Conservation (phyloP, 495 filamentous ascomycete species). For the Penicillium mononematosum region DNA sequence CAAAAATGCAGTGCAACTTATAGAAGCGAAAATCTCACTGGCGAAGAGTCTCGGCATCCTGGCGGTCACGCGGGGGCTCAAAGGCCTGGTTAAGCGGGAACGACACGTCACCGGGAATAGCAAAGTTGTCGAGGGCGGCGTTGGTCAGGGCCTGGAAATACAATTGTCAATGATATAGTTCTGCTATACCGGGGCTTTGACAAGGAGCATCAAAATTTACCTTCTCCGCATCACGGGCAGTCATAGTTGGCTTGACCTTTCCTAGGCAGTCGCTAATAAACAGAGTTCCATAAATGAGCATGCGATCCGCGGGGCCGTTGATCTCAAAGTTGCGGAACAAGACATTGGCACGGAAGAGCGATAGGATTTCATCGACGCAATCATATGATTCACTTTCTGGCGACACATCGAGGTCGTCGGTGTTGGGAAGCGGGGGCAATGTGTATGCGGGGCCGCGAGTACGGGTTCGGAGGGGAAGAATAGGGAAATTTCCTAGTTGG, state of each 20-base stretch:
- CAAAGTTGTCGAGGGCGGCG: conserved; percentile 84
- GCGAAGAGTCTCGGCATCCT: conserved; percentile 82
- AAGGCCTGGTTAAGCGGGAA: conserved; percentile 91
- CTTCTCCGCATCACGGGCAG: conserved; percentile 58
- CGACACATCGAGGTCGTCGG: conserved; percentile 70
- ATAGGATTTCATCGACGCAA: conserved; percentile 88
- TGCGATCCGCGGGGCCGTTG: conserved; percentile 90
- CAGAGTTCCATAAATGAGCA: conserved; percentile 94
- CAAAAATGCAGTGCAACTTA: too few relatives aligned
- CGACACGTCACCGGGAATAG: conserved; percentile 88
- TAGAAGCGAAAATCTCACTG: conserved; percentile 46
- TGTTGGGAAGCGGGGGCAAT: conserved; percentile 68
- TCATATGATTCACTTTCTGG: conserved; percentile 88
- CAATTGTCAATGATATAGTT: conserved; percentile 3
- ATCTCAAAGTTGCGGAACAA: conserved; percentile 99
- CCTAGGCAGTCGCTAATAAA: conserved; percentile 85
- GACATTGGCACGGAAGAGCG: conserved; percentile 94
- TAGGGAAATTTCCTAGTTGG: conserved; percentile 77
- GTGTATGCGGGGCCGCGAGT: conserved; percentile 90
- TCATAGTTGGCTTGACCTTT: conserved; percentile 76
- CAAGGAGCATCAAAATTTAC: conserved; percentile 29
- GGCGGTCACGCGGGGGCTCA: conserved; percentile 76
- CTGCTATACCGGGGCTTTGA: not conserved
- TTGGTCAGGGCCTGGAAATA: conserved; percentile 59
- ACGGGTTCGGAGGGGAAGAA: conserved; percentile 88